A percentile compares a stretch with the other conserved stretches of the same genome.
Evolutionary conservation across 129 eudicot genomes (phyloP).

Genomic region (Rutidosis leptorrhynchoides): DNA sequence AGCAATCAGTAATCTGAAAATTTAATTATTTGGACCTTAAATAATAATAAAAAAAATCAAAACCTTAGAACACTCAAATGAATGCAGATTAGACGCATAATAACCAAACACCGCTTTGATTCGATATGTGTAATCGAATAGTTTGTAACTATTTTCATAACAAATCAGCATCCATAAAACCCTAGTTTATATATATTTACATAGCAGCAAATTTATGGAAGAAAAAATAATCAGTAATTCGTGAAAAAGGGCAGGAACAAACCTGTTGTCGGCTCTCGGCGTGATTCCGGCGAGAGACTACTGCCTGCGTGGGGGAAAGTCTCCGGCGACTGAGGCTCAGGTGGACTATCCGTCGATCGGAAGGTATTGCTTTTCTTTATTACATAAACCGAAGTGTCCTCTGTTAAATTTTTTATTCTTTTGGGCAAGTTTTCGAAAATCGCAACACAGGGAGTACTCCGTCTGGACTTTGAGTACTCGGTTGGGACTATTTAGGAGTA

Average conservation of each 20-base stretch:
- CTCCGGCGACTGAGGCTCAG: no score
- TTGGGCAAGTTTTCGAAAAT: no score
- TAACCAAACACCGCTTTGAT: not conserved
- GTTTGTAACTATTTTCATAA: not conserved
- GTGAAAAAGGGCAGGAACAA: not conserved
- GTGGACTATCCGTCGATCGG: no score
- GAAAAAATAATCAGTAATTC: no score
- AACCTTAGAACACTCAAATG: not conserved
- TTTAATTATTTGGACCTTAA: not conserved
- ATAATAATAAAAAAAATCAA: no score
- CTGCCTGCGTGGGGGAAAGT: not conserved
- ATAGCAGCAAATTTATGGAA: not conserved
- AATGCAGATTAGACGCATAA: not conserved
- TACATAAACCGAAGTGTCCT: no score
- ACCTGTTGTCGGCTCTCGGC: not conserved
- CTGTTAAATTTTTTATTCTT: no score
- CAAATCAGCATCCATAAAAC: not conserved
- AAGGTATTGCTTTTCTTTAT: slow-evolving; percentile 3
- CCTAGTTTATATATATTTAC: not conserved
- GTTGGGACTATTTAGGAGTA: no score
- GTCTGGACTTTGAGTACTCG: no score
- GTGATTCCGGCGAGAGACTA: not conserved
- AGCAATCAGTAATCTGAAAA: not conserved
- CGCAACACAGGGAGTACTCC: no score
- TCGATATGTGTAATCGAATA: not conserved